These are phyloP conservation scores for Zygoascus flipseniorum DNA, from an alignment of 805 yeast genomes.

Conservation along the genomic window DNA sequence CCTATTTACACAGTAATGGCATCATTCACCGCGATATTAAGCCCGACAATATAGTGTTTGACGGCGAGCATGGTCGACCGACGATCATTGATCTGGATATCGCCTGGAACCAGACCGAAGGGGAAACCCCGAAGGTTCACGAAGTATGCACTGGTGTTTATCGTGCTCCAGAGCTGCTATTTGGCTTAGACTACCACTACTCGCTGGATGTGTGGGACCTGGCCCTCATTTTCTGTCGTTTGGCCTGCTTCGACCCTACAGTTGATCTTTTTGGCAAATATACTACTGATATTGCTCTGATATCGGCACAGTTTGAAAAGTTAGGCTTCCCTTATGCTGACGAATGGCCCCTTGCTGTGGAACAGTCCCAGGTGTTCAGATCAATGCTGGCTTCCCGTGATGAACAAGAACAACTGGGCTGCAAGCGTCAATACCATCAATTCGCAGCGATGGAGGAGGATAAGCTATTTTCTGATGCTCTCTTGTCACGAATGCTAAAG, in stretches of 20 bases:
- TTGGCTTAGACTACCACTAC: constrained; percentile 32
- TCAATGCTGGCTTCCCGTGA: constrained; percentile 11
- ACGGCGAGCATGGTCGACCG: constrained; percentile 22
- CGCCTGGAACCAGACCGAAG: constrained; percentile 39
- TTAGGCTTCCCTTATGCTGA: constrained; percentile 53
- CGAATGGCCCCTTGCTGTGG: constrained; percentile 18
- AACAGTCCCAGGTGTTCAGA: constrained; percentile 9
- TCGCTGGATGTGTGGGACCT: constrained; percentile 48
- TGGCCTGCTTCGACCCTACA: constrained; percentile 36
- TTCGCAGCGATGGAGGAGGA: neutral
- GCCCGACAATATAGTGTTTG: constrained; percentile 66
- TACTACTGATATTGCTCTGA: constrained; percentile 49
- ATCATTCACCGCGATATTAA: constrained; percentile 42
- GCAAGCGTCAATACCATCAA: neutral
- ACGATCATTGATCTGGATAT: constrained; percentile 61
- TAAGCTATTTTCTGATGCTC: constrained; percentile 1
- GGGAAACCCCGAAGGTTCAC: constrained; percentile 27
- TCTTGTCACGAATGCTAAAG: constrained; percentile 1
- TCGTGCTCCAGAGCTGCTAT: constrained; percentile 29
- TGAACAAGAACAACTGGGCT: neutral
- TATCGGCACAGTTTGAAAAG: constrained; percentile 42
- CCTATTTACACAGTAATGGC: constrained; percentile 18
- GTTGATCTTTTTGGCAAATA: constrained; percentile 33
- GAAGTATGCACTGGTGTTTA: constrained; percentile 59
- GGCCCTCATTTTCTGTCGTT: constrained; percentile 49